Evolutionary conservation across 305 asterid genomes (phyloP), one percentile per base, ranked within the genome.

Genomic region (Fraxinus platypoda): DNA sequence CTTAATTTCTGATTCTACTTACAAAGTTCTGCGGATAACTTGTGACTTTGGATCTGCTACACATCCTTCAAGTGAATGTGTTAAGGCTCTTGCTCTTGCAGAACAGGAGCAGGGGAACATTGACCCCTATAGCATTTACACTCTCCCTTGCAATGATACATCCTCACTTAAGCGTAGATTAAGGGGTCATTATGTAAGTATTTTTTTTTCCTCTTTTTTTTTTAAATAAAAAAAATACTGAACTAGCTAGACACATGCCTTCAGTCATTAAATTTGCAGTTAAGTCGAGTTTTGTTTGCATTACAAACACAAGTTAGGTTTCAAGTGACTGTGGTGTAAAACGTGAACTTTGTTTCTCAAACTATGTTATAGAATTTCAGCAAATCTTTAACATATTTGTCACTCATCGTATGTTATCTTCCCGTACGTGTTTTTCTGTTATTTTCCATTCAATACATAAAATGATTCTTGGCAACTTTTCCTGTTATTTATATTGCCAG

Each of bases 1-100:
- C 81, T 87, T 96, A 37, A 93, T 96, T 78, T 96, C 99, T 7
- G 99, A 96, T 85, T 92, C 97, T 25, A 94, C 99, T 4, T 96
- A 94, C 86, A 92, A 89, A 82, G 28, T 26, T 84, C 93, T 96
- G 35, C 82, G 85, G 37, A 30, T 59, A 77, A 81, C 90, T 2
- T 96, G 99, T 82, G 92, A 90, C 74, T 38, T 80, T 57, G 97
- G 95, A 75, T 94, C 99, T 34, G 79, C 97, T 72, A 89, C 93
- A 41, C 99, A 96, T 84, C 99, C 98, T 66, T 85, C 98, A 23
- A 77, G 77, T 34, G 97, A 86, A 30, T 96, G 99, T 52, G 57
- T 79, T 15, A 90, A 80, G 82, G 89, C 91, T 82, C 92, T 96
- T 59, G 74, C 43, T 37, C 81, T 86, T 38, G 95, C 98, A 28